Conservation (phyloP, 164 flowering plant species). For the Nymphaea thermarum region DNA sequence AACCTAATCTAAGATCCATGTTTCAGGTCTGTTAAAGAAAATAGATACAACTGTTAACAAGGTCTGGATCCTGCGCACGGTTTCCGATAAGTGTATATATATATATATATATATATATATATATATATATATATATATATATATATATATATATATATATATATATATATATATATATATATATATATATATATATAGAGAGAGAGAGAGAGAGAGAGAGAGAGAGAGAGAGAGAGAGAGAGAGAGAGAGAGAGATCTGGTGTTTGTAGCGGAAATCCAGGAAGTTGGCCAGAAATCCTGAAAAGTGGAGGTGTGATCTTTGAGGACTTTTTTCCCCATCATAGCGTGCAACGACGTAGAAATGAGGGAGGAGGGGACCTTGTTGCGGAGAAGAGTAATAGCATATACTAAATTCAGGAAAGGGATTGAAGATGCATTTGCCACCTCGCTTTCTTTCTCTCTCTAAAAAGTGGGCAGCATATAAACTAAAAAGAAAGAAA, state of each 20-base stretch:
- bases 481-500: neutral
- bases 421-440: neutral
- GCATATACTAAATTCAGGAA: neutral
- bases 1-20: too few relatives aligned
- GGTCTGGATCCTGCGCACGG: too few relatives aligned
- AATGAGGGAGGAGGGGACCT: neutral
- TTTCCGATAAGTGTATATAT: too few relatives aligned
- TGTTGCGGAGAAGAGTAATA: neutral
- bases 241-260: neutral
- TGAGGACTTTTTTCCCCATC: neutral
- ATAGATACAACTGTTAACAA: too few relatives aligned
- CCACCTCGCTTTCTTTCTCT: neutral
- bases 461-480: neutral
- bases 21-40: too few relatives aligned
- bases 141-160: too few relatives aligned
- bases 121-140: too few relatives aligned
- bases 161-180: too few relatives aligned
- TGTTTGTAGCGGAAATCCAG: neutral
- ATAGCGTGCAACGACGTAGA: neutral
- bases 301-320: neutral
- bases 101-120: too few relatives aligned
- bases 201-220: neutral
- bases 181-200: too few relatives aligned
- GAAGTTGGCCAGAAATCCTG: neutral
- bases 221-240: neutral